A percentile compares a stretch with the other conserved stretches of the same genome.
Evolutionary conservation across 306 rosid genomes (phyloP).

Genomic region (Cucurbita pepo): DNA sequence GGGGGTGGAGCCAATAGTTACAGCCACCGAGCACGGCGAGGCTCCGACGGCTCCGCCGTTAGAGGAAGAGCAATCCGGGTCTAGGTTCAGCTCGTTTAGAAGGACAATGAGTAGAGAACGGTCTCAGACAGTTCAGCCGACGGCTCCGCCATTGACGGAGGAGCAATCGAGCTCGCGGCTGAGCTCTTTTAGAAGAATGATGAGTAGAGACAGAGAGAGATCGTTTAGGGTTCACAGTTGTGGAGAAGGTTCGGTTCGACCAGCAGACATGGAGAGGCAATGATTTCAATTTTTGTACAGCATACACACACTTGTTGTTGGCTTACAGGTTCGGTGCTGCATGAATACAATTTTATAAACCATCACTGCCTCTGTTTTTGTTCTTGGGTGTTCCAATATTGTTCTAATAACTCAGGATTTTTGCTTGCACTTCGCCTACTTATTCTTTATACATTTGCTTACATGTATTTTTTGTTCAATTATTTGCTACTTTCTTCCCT

Average conservation of each 20-base stretch:
- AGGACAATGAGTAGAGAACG: neutral
- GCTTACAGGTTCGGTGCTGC: neutral
- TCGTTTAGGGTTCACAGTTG: conserved; percentile 1
- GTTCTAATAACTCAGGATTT: neutral
- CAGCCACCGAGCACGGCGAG: neutral
- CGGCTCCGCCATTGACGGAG: conserved; percentile 5
- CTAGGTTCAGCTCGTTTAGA: neutral
- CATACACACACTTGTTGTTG: neutral
- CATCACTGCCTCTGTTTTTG: neutral
- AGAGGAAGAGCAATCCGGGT: neutral
- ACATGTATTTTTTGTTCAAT: neutral
- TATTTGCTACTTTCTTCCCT: too few relatives aligned
- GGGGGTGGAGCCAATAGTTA: neutral
- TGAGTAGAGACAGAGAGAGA: conserved; percentile 3
- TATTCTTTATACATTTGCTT: neutral
- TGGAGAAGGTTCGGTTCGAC: conserved; percentile 1
- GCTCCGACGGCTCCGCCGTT: conserved; percentile 2
- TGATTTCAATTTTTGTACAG: neutral
- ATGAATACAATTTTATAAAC: neutral
- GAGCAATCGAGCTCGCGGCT: conserved; percentile 1
- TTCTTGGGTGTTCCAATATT: neutral
- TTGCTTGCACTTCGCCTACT: neutral
- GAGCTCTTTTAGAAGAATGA: conserved; percentile 3
- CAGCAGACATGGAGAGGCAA: conserved; percentile 1
- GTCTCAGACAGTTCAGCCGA: conserved; percentile 1